Percentiles rank a stretch among this genome's conserved stretches.
phyloP scores from a whole-genome alignment of 805 yeast species.

The Torulaspora maleeae region DNA sequence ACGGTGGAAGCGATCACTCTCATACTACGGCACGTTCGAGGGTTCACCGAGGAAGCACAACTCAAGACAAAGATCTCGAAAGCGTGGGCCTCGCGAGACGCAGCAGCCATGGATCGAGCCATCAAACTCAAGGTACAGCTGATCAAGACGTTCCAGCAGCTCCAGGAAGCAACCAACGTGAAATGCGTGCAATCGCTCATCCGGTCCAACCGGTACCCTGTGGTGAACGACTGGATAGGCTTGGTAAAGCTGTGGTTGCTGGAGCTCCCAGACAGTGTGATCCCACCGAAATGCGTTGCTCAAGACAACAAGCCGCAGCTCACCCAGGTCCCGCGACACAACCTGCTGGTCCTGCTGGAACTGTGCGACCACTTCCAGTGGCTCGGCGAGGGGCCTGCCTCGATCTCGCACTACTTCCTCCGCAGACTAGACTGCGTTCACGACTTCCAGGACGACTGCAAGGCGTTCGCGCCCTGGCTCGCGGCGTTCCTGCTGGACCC shows the following conservation, averaged over 20 bases:
- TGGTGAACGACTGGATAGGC: constrained; percentile 29
- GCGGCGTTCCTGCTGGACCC: not conserved
- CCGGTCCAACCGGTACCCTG: constrained; percentile 1
- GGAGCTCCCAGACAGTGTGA: constrained; percentile 56
- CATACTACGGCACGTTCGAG: constrained; percentile 5
- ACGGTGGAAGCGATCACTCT: constrained; percentile 13
- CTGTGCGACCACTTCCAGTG: constrained; percentile 7
- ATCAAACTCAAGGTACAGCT: constrained; percentile 7
- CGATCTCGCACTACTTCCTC: constrained; percentile 14
- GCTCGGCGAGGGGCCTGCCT: not conserved
- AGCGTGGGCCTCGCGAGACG: constrained; percentile 14
- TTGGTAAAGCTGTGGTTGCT: constrained; percentile 51
- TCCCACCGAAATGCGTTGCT: constrained; percentile 14
- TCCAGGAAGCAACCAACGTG: not conserved
- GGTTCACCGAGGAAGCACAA: constrained; percentile 1
- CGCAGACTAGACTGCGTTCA: constrained; percentile 3
- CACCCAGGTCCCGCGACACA: constrained; percentile 6
- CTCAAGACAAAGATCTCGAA: constrained; percentile 3
- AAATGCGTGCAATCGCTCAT: constrained; percentile 1
- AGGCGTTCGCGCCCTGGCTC: constrained; percentile 1
- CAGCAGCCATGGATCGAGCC: constrained; percentile 5
- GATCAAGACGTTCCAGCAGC: not conserved
- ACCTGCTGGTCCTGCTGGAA: constrained; percentile 7
- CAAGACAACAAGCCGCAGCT: constrained; percentile 4
- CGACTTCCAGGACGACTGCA: constrained; percentile 1